Evolutionary conservation across 179 eudicot genomes (phyloP).

Genomic region (Heliamphora pulchella): DNA sequence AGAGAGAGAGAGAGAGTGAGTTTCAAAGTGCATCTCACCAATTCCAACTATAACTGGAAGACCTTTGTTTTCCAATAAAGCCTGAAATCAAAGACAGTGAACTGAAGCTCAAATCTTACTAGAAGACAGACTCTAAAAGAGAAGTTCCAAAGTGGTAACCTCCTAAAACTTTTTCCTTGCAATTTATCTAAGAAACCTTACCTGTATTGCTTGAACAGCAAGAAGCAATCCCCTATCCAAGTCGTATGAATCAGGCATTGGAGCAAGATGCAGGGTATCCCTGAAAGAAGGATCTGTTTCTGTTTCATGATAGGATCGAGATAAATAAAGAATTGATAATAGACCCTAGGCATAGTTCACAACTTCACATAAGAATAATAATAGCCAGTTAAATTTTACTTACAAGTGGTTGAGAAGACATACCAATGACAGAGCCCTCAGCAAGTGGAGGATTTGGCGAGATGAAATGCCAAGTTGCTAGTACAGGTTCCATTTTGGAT

Average conservation of each 20-base stretch:
- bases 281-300: slow-evolving; percentile 87
- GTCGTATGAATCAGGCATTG: slow-evolving; percentile 98
- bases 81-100: slow-evolving; percentile 42
- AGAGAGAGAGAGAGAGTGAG: slow-evolving; percentile 9
- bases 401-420: slow-evolving; percentile 17
- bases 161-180: background rate
- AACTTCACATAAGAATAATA: background rate
- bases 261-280: slow-evolving; percentile 85
- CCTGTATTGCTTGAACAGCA: slow-evolving; percentile 98
- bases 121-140: slow-evolving; percentile 6
- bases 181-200: slow-evolving; percentile 17
- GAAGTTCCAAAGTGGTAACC: background rate
- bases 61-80: slow-evolving; percentile 87
- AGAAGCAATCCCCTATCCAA: slow-evolving; percentile 97
- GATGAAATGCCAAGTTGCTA: slow-evolving; percentile 87
- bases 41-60: slow-evolving; percentile 93
- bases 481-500: slow-evolving; percentile 79
- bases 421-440: slow-evolving; percentile 55
- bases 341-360: slow-evolving; percentile 12
- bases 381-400: background rate
- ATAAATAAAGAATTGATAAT: slow-evolving; percentile 20
- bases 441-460: slow-evolving; percentile 44
- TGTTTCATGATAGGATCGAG: slow-evolving; percentile 66
- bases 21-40: slow-evolving; percentile 38
- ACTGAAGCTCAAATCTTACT: slow-evolving; percentile 3